Evolutionary conservation across 257 asterid species (phyloP), one percentile per base, ranked within the genome.

Genomic region (Ilex aquifolium): DNA sequence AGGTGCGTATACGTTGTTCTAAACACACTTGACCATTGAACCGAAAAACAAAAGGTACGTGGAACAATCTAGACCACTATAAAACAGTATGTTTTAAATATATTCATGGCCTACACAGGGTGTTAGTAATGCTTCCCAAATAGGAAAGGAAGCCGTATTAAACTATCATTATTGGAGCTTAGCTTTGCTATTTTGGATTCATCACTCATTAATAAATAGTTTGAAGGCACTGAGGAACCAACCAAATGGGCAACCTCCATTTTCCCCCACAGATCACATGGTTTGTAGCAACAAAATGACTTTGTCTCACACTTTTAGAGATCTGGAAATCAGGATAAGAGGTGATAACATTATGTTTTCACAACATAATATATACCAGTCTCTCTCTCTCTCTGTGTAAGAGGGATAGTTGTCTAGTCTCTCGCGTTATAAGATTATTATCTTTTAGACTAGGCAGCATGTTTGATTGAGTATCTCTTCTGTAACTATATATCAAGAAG

Each of bases 281-380:
- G 66, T 36, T 79, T 73, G 55, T 74, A 65, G 65, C 68, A 60
- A 68, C 62, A 68, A 73, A 76, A 81, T 77, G 83, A 83, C 85
- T 77, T 74, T 79, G 90, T 85, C 88, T 67, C 79, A 74, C 82
- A 79, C 90, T 82, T 80, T 79, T 74, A 79, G 66, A 72, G 73
- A 79, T 62, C 54, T 62, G 72, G 71, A 65, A 21, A 21, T 21
- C 76, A 79, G 74, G 71, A 71, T 65, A 62, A 58, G 55, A 62
- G 69, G 72, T 65, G 14, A 66, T 69, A 71, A 56, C 62, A 21
- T 21, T 21, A 21, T 21, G 1, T 21, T 21, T 21, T 21, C 27
- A 21, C 27, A 0, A 21, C 27, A 21, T 21, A 21, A 21, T 21
- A 0, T 21, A 21, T 21, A 21, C 27, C 27, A 21, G 27, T 21